phyloP scores from a whole-genome alignment of 805 yeast species.

The Nakazawaea holstii region DNA sequence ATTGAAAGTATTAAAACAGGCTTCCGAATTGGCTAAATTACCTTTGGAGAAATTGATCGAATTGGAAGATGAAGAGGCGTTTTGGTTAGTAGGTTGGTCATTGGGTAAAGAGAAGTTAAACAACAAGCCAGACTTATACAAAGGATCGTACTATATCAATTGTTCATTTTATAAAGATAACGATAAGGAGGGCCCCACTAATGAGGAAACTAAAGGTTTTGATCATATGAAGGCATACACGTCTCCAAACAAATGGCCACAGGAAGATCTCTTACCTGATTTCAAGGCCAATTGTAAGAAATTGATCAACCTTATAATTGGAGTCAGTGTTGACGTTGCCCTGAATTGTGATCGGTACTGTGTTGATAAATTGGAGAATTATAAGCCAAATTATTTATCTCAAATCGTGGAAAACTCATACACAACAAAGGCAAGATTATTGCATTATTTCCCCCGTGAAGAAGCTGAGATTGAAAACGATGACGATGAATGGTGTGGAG shows the following conservation, averaged over 20 bases:
- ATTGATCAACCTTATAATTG: conserved; percentile 40
- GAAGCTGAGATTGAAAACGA: conserved; percentile 7
- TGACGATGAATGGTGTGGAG: conserved; percentile 53
- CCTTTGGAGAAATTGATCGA: conserved; percentile 26
- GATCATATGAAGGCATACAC: conserved; percentile 38
- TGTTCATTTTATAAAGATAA: conserved; percentile 47
- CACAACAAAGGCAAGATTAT: conserved; percentile 51
- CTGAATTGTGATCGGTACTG: conserved; percentile 46
- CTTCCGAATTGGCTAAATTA: conserved; percentile 36
- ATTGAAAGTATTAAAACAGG: conserved; percentile 33
- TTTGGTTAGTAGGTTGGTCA: conserved; percentile 59
- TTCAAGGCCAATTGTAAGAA: conserved; percentile 33
- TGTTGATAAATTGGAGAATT: conserved; percentile 20
- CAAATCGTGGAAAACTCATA: conserved; percentile 43
- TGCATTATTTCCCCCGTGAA: conserved; percentile 44
- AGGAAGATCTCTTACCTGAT: conserved; percentile 23
- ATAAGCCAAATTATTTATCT: conserved; percentile 33
- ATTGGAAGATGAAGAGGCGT: conserved; percentile 43
- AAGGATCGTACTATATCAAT: conserved; percentile 55
- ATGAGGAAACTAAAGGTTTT: conserved; percentile 25
- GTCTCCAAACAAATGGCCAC: conserved; percentile 50
- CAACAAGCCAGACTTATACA: conserved; percentile 37
- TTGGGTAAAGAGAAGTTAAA: conserved; percentile 47
- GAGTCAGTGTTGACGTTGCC: conserved; percentile 46
- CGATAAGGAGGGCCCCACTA: conserved; percentile 40